phyloP scores from a whole-genome alignment of 805 yeast species.

The Metschnikowia amazonensis region DNA sequence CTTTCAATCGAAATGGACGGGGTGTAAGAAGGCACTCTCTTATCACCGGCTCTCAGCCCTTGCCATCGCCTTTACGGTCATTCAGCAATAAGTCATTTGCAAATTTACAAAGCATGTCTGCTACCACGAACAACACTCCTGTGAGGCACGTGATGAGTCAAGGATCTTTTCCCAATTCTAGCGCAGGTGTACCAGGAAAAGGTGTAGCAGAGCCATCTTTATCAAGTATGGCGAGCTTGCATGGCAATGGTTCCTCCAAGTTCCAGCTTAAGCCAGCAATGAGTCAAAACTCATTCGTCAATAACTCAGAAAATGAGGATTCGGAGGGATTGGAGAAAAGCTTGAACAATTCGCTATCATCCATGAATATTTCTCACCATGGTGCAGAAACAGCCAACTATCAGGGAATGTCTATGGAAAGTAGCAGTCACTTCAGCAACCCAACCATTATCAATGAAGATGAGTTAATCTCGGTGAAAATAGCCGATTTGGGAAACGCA shows the following conservation, averaged over 20 bases:
- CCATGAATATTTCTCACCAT: conserved; percentile 37
- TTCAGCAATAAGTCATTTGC: conserved; percentile 37
- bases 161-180: conserved; percentile 13
- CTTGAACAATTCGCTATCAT: conserved; percentile 36
- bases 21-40: conserved; percentile 68
- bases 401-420: conserved; percentile 9
- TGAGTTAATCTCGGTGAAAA: conserved; percentile 51
- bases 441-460: conserved; percentile 30
- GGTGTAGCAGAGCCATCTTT: neutral
- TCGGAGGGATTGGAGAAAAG: conserved; percentile 22
- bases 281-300: conserved; percentile 14
- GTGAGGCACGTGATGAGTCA: conserved; percentile 22
- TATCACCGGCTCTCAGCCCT: conserved; percentile 88
- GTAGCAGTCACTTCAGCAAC: conserved; percentile 7
- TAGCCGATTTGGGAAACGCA: conserved; percentile 70
- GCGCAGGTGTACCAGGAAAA: neutral
- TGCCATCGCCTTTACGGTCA: conserved; percentile 82
- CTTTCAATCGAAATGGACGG: conserved; percentile 43
- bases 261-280: conserved; percentile 8
- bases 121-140: conserved; percentile 41
- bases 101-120: conserved; percentile 32
- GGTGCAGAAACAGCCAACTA: conserved; percentile 19
- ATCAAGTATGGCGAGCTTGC: conserved; percentile 1
- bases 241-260: neutral
- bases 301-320: conserved; percentile 17